These are phyloP conservation scores for Oryza australiensis DNA, from an alignment of 176 grass and related monocot genomes.

Conservation along the genomic window DNA sequence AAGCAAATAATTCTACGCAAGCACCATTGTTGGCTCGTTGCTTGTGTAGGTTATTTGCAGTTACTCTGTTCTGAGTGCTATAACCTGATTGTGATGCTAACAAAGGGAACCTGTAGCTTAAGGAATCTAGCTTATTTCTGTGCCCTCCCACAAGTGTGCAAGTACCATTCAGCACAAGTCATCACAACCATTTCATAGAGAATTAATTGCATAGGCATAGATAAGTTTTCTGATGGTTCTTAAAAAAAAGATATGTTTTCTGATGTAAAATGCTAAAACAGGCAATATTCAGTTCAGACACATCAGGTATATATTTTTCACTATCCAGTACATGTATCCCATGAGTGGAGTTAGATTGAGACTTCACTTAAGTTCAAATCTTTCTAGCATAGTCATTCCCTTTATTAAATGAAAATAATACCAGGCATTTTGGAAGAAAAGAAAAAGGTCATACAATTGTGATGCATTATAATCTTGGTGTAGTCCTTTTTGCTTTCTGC, in stretches of 20 bases:
- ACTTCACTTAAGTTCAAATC: no score
- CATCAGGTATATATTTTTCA: not conserved
- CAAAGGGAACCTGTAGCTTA: not conserved
- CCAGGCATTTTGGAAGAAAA: not conserved
- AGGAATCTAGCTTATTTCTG: slow-evolving; percentile 14
- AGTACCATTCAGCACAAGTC: not conserved
- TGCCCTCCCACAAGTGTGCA: not conserved
- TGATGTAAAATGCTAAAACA: not conserved
- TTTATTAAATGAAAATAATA: slow-evolving; percentile 31
- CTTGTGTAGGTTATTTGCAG: slow-evolving; percentile 26
- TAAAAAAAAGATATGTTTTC: no score
- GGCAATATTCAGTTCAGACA: not conserved
- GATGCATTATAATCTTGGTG: slow-evolving; percentile 48
- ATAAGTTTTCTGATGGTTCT: no score
- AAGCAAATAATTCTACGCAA: not conserved
- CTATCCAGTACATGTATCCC: not conserved
- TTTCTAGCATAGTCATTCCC: no score
- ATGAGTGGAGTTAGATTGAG: not conserved
- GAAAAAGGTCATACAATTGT: slow-evolving; percentile 47
- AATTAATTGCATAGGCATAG: not conserved
- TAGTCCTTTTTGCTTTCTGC: slow-evolving; percentile 39
- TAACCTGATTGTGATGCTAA: slow-evolving; percentile 5
- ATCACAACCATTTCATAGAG: not conserved
- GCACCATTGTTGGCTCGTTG: not conserved
- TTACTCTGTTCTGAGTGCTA: not conserved